Conservation (phyloP, 2,329 filamentous ascomycete species). For the Bisporella sp. region DNA sequence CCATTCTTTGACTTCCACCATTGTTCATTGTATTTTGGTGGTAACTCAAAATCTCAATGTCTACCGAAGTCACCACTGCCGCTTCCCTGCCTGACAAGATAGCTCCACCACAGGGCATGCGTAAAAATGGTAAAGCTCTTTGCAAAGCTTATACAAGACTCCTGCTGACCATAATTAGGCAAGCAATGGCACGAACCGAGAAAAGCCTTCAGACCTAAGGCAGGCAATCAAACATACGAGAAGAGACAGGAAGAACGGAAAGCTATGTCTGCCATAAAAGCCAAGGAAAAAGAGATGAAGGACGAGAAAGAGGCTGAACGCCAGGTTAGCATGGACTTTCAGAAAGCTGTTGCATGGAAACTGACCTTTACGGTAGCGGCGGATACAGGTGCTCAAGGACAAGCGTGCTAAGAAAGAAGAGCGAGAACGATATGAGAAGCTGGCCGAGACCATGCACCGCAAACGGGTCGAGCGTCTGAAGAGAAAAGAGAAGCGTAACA, state of each 20-base stretch:
- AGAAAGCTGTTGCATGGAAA: not conserved
- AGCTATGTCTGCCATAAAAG: conserved; percentile 70
- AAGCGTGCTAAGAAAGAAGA: conserved; percentile 86
- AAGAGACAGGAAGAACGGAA: conserved; percentile 67
- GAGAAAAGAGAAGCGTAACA: conserved; percentile 94
- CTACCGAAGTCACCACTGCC: conserved; percentile 13
- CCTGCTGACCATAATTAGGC: conserved; percentile 43
- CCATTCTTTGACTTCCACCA: too few relatives aligned
- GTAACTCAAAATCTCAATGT: conserved; percentile 9
- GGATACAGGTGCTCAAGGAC: conserved; percentile 74
- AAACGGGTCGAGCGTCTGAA: conserved; percentile 91
- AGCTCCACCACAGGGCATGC: conserved; percentile 48
- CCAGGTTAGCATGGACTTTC: conserved; percentile 48
- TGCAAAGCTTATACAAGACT: conserved; percentile 7
- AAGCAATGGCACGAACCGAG: conserved; percentile 90
- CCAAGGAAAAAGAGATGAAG: conserved; percentile 92
- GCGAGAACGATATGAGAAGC: conserved; percentile 83
- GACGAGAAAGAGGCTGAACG: conserved; percentile 89
- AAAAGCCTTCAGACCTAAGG: conserved; percentile 75
- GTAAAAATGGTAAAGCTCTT: conserved; percentile 64
- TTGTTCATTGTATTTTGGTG: too few relatives aligned
- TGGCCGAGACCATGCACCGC: conserved; percentile 96
- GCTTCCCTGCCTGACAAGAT: conserved; percentile 2
- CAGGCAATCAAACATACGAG: conserved; percentile 72
- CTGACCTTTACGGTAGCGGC: conserved; percentile 44